Evolutionary conservation across 2,329 filamentous ascomycete species (phyloP), one percentile per base, ranked within the genome.

Genomic region (Sporothrix brasiliensis): DNA sequence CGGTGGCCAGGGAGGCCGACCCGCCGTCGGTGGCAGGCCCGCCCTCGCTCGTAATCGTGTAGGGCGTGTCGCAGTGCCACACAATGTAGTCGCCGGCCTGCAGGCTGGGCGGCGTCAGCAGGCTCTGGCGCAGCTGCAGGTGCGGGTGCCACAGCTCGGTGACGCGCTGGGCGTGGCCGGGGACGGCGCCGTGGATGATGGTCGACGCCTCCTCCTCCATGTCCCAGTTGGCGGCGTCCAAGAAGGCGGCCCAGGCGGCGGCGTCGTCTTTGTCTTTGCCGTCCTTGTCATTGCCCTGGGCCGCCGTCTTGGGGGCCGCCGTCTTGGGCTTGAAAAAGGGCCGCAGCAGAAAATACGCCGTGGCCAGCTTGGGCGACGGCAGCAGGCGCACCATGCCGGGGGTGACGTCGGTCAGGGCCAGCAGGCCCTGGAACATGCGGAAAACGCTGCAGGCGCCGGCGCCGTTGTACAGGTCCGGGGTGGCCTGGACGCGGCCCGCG

Each of bases 81-180:
- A 87, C 78, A 72, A 87, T 85, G 75, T 87, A 87, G 79, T 87
- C 85, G 74, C 85, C 85, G 0, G 84, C 81, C 72, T 84, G 83
- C 56, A 87, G 77, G 11, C 83, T 84, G 3, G 85, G 85, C 61
- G 86, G 81, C n/a, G 85, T 84, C 70, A 87, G 81, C 72, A 87
- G 82, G 72, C 83, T 87, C 69, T 81, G 79, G 71, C 84, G 81
- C 60, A 87, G 81, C 75, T 83, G 80, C 14, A 87, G 79, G 70
- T 87, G 86, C 24, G 86, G 85, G 74, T 87, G 85, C 85, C 85
- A 87, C 13, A 82, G 80, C 75, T 86, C 85, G 1, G 85, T 87
- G 56, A 87, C 82, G 69, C 85, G 83, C 78, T 87, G 85, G 16
- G 85, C 85, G 74, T 87, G 85, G 49, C 85, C 85, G 0, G 85